Percentiles rank a stretch among this genome's conserved stretches.
Evolutionary conservation across 768 basidiomycete species (phyloP).

Genomic region (Suillus ampliporus): DNA sequence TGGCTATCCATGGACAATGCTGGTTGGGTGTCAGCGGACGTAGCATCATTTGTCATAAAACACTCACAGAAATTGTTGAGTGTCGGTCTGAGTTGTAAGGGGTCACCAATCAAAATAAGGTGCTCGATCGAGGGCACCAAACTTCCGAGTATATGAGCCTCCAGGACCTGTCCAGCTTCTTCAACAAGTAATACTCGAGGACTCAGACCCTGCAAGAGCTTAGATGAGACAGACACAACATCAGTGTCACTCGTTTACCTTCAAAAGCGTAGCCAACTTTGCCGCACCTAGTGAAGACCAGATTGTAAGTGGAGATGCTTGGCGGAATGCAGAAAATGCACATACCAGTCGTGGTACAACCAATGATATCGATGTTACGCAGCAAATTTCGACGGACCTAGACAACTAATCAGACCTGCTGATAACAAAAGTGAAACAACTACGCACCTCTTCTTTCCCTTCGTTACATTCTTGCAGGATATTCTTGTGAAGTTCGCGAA

Average conservation of each 20-base stretch:
- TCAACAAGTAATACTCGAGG: slow-evolving; percentile 75
- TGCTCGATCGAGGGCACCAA: slow-evolving; percentile 73
- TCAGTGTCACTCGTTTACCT: slow-evolving; percentile 40
- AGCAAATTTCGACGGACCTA: slow-evolving; percentile 65
- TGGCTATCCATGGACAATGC: slow-evolving; percentile 72
- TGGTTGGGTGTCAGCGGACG: slow-evolving; percentile 31
- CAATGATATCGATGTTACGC: slow-evolving; percentile 62
- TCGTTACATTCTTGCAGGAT: slow-evolving; percentile 43
- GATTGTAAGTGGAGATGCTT: background rate
- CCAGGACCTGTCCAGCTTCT: slow-evolving; percentile 84
- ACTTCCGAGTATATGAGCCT: slow-evolving; percentile 72
- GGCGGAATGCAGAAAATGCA: background rate
- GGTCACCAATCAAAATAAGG: slow-evolving; percentile 82
- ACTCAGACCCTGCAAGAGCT: slow-evolving; percentile 49
- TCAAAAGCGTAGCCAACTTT: slow-evolving; percentile 62
- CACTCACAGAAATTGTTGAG: slow-evolving; percentile 65
- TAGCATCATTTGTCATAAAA: background rate
- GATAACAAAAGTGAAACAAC: background rate
- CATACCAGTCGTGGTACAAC: slow-evolving; percentile 78
- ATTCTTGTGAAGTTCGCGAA: slow-evolving; percentile 47
- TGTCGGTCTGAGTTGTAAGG: slow-evolving; percentile 73
- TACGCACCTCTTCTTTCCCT: slow-evolving; percentile 59
- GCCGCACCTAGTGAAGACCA: slow-evolving; percentile 59
- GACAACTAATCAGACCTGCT: background rate
- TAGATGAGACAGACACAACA: slow-evolving; percentile 6